Conservation (phyloP, 768 basidiomycete genomes). For the Kwoniella pini region DNA sequence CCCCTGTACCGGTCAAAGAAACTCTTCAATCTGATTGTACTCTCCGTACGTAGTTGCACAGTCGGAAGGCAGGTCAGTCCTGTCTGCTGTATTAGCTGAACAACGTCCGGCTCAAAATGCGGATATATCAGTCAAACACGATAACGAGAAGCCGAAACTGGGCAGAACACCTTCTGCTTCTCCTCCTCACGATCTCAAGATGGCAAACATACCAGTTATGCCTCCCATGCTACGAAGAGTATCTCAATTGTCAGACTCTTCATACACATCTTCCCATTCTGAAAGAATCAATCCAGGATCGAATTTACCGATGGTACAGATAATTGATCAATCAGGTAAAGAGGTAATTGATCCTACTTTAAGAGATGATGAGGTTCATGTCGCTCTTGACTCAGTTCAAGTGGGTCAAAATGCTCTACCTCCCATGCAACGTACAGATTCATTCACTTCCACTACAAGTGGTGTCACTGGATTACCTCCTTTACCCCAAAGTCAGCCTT, state of each 20-base stretch:
- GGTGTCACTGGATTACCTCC: too few species aligned
- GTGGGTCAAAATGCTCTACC: not conserved
- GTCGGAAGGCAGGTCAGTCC: not conserved
- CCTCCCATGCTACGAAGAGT: not conserved
- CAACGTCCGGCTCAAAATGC: not conserved
- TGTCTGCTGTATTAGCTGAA: not conserved
- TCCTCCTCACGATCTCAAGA: slow-evolving; percentile 1
- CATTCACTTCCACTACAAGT: too few species aligned
- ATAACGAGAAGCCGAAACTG: not conserved
- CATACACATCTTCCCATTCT: not conserved
- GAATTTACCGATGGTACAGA: not conserved
- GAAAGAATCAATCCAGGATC: not conserved
- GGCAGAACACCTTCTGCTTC: not conserved
- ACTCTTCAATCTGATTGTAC: too few species aligned
- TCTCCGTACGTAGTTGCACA: slow-evolving; percentile 3
- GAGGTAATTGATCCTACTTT: slow-evolving; percentile 2
- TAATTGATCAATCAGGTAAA: not conserved
- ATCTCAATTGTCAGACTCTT: not conserved
- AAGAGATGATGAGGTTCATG: not conserved
- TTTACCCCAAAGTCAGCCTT: not conserved
- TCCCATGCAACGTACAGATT: too few species aligned
- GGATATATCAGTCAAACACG: not conserved
- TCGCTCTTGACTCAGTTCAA: not conserved
- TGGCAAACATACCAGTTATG: not conserved
- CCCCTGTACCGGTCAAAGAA: too few species aligned